phyloP scores from a whole-genome alignment of 2,329 filamentous ascomycete species.

The Niveomyces coronatus region DNA sequence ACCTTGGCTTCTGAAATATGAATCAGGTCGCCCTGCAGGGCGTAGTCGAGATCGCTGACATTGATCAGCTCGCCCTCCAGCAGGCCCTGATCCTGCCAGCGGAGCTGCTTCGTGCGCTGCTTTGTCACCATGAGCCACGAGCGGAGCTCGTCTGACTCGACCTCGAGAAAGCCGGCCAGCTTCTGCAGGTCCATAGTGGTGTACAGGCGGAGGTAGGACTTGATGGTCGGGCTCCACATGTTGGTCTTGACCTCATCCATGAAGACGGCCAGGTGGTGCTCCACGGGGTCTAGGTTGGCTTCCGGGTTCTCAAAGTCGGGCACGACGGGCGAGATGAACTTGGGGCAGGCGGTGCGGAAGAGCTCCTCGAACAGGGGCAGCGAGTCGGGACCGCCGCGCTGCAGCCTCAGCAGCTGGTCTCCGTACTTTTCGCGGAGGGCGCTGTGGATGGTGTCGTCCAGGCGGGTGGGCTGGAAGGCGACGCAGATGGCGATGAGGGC shows the following conservation, averaged over 20 bases:
- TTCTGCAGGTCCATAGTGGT: conserved; percentile 99
- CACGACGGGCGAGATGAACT: conserved; percentile 96
- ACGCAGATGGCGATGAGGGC: conserved; percentile 98
- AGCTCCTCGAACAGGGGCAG: conserved; percentile 97
- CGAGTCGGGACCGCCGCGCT: conserved; percentile 89
- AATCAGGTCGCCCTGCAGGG: conserved; percentile 91
- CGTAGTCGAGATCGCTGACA: conserved; percentile 93
- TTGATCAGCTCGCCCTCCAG: conserved; percentile 89
- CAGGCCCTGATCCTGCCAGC: conserved; percentile 81
- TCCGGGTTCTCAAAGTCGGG: conserved; percentile 97
- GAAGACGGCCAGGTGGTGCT: conserved; percentile 95
- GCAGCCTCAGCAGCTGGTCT: conserved; percentile 92
- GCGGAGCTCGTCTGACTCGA: conserved; percentile 90
- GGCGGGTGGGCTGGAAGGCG: conserved; percentile 89
- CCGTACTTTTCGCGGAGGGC: conserved; percentile 98
- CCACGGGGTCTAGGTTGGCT: conserved; percentile 90
- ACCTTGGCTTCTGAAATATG: conserved; percentile 99
- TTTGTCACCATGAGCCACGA: conserved; percentile 95
- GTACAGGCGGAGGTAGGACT: conserved; percentile 97
- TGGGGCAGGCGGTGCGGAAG: conserved; percentile 95
- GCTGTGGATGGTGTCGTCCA: conserved; percentile 98
- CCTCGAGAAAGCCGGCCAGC: conserved; percentile 92
- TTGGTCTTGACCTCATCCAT: conserved; percentile 99
- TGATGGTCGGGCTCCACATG: conserved; percentile 94
- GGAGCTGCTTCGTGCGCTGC: conserved; percentile 92